Evolutionary conservation across 176 grass and related monocot genomes (phyloP).

Genomic region (Oryza meridionalis): DNA sequence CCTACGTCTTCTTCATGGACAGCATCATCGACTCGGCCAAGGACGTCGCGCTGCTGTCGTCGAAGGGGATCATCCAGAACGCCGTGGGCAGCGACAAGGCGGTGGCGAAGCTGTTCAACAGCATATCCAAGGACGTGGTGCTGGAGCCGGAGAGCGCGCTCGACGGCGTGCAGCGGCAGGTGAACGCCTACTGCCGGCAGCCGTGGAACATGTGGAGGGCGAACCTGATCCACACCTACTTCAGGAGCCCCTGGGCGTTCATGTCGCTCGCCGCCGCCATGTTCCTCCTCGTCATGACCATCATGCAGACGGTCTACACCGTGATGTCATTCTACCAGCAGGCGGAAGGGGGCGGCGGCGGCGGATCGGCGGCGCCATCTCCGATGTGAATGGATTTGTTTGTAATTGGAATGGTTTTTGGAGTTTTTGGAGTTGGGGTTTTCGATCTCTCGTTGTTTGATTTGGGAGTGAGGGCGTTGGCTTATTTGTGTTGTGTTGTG

Average conservation of each 20-base stretch:
- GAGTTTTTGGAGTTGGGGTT: neutral
- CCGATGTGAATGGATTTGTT: constrained; percentile 6
- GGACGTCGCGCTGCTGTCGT: constrained; percentile 71
- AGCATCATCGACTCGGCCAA: constrained; percentile 76
- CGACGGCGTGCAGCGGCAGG: constrained; percentile 62
- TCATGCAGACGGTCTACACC: constrained; percentile 76
- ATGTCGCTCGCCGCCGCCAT: constrained; percentile 64
- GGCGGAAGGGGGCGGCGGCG: no score
- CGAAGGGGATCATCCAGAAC: constrained; percentile 75
- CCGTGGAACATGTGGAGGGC: constrained; percentile 72
- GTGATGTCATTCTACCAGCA: constrained; percentile 37
- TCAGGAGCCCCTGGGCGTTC: constrained; percentile 82
- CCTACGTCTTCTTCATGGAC: constrained; percentile 98
- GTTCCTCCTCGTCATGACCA: constrained; percentile 65
- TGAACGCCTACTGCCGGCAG: constrained; percentile 66
- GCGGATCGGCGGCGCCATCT: neutral
- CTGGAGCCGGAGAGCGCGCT: constrained; percentile 56
- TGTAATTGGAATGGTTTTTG: neutral
- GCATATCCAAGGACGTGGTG: constrained; percentile 77
- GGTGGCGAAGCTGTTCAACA: constrained; percentile 74
- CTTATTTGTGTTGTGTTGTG: neutral
- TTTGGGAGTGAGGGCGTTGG: neutral
- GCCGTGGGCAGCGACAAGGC: constrained; percentile 77
- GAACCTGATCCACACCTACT: constrained; percentile 90
- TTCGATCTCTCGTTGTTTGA: neutral